A percentile compares a stretch with the other conserved stretches of the same genome.
Evolutionary conservation across 1,284 basidiomycete genomes (phyloP).

Genomic region (Malassezia caprae): DNA sequence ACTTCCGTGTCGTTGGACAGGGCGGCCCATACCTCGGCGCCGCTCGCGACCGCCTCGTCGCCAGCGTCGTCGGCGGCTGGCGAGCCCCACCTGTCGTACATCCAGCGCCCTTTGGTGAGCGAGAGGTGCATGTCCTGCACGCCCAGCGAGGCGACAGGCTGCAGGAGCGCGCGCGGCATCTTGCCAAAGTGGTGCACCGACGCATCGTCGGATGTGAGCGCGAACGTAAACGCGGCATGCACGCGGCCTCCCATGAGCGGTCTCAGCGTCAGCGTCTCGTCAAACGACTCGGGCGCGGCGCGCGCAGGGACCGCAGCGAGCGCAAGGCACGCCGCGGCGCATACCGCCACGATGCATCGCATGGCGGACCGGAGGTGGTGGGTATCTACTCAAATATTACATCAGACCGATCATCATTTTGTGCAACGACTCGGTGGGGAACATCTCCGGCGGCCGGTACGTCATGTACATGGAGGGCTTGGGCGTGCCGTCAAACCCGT

Average conservation of each 20-base stretch:
- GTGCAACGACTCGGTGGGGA: slow-evolving; percentile 17
- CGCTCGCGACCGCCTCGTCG: slow-evolving; percentile 61
- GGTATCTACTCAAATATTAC: not conserved
- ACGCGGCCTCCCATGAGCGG: slow-evolving; percentile 76
- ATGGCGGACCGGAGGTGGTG: not conserved
- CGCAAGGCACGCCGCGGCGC: not conserved
- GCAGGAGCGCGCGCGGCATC: slow-evolving; percentile 73
- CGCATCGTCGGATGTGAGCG: slow-evolving; percentile 19
- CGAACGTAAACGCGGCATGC: slow-evolving; percentile 59
- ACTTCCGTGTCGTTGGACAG: slow-evolving; percentile 18
- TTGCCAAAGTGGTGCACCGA: slow-evolving; percentile 47
- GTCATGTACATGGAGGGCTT: slow-evolving; percentile 22
- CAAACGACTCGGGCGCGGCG: slow-evolving; percentile 25
- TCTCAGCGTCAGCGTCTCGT: slow-evolving; percentile 62
- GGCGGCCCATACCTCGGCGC: slow-evolving; percentile 75
- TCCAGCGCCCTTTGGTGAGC: slow-evolving; percentile 82
- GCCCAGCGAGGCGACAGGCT: slow-evolving; percentile 71
- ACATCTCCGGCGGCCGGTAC: slow-evolving; percentile 19
- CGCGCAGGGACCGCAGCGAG: not conserved
- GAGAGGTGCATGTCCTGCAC: slow-evolving; percentile 74
- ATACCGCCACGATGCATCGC: not conserved
- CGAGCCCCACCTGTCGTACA: slow-evolving; percentile 63
- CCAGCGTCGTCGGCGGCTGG: slow-evolving; percentile 14
- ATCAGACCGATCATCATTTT: slow-evolving; percentile 8
- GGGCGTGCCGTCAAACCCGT: slow-evolving; percentile 21